Evolutionary conservation across 768 basidiomycete species (phyloP), one percentile per base, ranked within the genome.

Genomic region (Russula sp.): DNA sequence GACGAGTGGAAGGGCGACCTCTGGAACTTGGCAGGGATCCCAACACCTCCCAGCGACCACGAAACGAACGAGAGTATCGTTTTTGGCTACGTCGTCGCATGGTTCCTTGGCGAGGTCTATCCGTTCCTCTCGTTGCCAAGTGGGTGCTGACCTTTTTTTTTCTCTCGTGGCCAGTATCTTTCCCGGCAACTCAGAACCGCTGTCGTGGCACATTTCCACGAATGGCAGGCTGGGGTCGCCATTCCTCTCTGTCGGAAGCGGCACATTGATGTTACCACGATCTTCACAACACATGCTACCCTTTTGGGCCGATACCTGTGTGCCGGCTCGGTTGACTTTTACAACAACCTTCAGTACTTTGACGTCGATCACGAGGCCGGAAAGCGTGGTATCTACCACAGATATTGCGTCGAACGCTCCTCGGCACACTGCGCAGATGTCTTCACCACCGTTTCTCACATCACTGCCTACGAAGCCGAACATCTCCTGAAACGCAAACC

Each of bases 351-450:
- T 22, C 93, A 96, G 75, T 98, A 98, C 80, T 99, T 99, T 75
- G 97, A 99, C 69, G 97, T 98, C 65, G 97, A 99, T 72, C 96
- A 98, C 73, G 97, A 99, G 77, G 97, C 97, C 0, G 97, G 97
- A 48, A 98, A 98, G 78, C 87, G 97, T 65, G 97, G 97, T 18
- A 99, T 99, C 74, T 99, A 99, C 76, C 97, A 99, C 74, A 77
- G 88, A 53, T 98, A 99, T 79, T 99, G 97, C 75, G 94, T 99
- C 74, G 97, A 99, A 75, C 87, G 97, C 57, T 90, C 92, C 5
- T 85, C 96, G 1, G 82, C 95, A 0, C 97, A 99, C 72, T 97
- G 94, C 68, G 88, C 95, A 4, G 97, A 99, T 73, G 97, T 98
- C 38, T 99, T 99, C 75, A 99, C 97, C 20, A 99, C 97, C 28